Percentiles rank a stretch among this genome's conserved stretches.
These are phyloP conservation scores for Kuraishia floccosa DNA, from an alignment of 805 yeast genomes.

Conservation along the genomic window DNA sequence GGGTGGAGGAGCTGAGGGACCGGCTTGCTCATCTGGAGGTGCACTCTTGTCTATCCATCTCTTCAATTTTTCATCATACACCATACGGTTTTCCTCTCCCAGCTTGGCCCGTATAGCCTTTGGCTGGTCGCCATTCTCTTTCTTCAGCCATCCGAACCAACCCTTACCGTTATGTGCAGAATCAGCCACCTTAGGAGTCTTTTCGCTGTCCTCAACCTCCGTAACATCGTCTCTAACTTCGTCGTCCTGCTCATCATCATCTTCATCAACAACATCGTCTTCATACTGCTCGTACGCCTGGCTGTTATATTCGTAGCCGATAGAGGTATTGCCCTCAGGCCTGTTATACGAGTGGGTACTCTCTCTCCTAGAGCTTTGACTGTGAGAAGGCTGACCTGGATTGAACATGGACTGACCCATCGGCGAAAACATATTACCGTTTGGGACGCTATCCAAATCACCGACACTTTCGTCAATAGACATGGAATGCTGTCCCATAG, in stretches of 20 bases:
- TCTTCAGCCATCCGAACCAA: constrained; percentile 57
- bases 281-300: no score
- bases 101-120: constrained; percentile 77
- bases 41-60: constrained; percentile 78
- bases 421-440: not conserved
- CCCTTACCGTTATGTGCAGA: constrained; percentile 11
- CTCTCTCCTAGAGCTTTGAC: no score
- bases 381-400: constrained; percentile 1
- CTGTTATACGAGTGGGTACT: no score
- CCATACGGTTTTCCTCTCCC: constrained; percentile 66
- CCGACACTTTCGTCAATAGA: no score
- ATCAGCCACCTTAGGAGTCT: constrained; percentile 13
- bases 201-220: constrained; percentile 9
- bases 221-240: constrained; percentile 7
- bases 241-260: constrained; percentile 19
- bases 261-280: constrained; percentile 30
- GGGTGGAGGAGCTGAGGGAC: constrained; percentile 52
- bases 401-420: constrained; percentile 1
- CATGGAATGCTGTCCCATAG: no score
- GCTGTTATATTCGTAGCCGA: no score
- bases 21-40: constrained; percentile 52
- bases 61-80: constrained; percentile 72
- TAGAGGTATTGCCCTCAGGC: no score
- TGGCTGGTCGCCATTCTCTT: constrained; percentile 46
- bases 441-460: not conserved